Conservation (phyloP, 306 rosid species). For the Casuarina cunninghamiana region DNA sequence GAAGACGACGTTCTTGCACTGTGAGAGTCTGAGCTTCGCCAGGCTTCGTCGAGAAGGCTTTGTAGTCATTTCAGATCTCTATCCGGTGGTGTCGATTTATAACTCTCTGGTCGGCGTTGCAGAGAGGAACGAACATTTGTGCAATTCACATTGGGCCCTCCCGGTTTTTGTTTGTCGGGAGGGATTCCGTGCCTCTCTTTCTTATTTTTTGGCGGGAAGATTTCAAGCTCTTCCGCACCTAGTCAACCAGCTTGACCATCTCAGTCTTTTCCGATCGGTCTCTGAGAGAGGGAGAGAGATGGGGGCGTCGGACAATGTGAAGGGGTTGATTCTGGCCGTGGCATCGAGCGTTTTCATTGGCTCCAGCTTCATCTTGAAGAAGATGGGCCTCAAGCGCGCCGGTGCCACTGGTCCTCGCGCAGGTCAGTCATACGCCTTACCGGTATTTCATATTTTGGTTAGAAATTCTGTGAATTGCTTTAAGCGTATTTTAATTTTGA, state of each 20-base stretch:
- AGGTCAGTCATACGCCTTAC: constrained; percentile 40
- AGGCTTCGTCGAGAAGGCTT: neutral
- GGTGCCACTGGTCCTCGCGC: constrained; percentile 77
- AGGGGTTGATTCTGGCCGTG: constrained; percentile 73
- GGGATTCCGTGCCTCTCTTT: neutral
- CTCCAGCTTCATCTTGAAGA: constrained; percentile 88
- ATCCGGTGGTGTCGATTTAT: neutral
- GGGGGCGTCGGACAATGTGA: constrained; percentile 70
- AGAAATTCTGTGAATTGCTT: neutral
- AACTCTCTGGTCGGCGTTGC: neutral
- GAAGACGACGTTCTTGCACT: neutral
- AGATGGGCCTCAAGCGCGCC: constrained; percentile 90
- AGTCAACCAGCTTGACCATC: neutral
- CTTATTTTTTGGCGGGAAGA: constrained; percentile 42
- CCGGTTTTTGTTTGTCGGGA: neutral
- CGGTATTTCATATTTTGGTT: neutral
- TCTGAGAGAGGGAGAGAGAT: constrained; percentile 23
- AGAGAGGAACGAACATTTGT: neutral
- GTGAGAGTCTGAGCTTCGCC: neutral
- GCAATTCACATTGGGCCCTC: neutral
- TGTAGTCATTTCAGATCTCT: neutral
- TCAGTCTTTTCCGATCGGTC: constrained; percentile 17
- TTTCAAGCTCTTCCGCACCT: constrained; percentile 3
- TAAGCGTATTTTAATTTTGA: neutral
- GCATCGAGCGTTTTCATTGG: constrained; percentile 87